Conservation (phyloP, 345 rosid genomes). For the Diplotaxis tenuifolia region DNA sequence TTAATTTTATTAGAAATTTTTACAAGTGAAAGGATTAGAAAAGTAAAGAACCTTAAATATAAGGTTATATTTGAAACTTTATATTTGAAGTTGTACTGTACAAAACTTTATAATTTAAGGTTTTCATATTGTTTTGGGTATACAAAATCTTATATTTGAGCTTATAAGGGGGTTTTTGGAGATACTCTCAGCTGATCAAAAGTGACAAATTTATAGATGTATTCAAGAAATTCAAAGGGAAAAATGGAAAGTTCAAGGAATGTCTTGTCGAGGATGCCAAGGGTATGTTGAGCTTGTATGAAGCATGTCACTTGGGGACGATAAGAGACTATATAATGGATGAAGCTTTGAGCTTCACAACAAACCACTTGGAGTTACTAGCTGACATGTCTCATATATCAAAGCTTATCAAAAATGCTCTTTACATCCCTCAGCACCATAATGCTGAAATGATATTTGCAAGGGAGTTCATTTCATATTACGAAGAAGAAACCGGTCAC, state of each 20-base stretch:
- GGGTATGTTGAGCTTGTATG: too few relatives aligned
- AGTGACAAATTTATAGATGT: slow-evolving; percentile 26
- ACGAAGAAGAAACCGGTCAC: slow-evolving; percentile 17
- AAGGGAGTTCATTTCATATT: not conserved
- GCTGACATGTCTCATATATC: not conserved
- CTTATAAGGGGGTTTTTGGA: too few relatives aligned
- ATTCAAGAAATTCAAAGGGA: slow-evolving; percentile 33
- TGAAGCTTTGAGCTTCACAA: slow-evolving; percentile 33
- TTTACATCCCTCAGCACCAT: not conserved
- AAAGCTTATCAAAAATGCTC: not conserved
- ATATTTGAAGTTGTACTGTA: too few relatives aligned
- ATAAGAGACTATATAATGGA: slow-evolving; percentile 38
- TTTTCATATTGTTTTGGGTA: too few relatives aligned
- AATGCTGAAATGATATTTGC: not conserved
- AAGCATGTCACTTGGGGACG: slow-evolving; percentile 1
- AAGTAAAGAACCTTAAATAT: too few relatives aligned
- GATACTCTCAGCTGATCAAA: too few relatives aligned
- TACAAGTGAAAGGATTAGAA: too few relatives aligned
- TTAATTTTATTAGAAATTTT: too few relatives aligned
- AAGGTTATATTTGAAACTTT: too few relatives aligned
- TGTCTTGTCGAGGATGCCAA: slow-evolving; percentile 23
- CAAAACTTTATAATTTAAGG: too few relatives aligned
- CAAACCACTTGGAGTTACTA: slow-evolving; percentile 4
- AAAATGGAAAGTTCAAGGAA: slow-evolving; percentile 24
- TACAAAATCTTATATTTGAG: too few relatives aligned